Evolutionary conservation across 306 rosid species (phyloP), one percentile per base, ranked within the genome.

Genomic region (Pterocarpus santalinus): DNA sequence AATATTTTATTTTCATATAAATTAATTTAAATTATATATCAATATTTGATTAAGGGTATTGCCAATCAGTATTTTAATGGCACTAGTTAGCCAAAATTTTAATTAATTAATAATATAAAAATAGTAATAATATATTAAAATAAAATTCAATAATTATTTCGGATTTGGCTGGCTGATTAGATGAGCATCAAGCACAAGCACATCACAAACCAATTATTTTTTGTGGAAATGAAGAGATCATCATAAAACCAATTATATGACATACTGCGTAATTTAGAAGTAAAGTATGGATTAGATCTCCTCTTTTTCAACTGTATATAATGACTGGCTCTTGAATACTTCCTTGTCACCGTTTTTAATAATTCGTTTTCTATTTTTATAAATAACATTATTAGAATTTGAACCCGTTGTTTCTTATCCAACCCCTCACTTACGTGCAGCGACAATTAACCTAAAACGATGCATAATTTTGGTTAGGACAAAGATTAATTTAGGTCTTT

Each of bases 111-210:
- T 22, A 22, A 22, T 22, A 22, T 22, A 22, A 22, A 22, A 22
- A 22, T 22, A 22, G 2, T 47, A 12, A 11, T 12, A 47, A 7
- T 2, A 12, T 47, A 47, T 1, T 47, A 9, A 47, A 43, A 43
- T 43, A 5, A 47, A 47, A 2, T 47, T 47, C 15, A 9, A 47
- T 11, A 47, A 30, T 55, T 51, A 64, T 49, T 71, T 63, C 57
- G 12, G 13, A n/a, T 3, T 30, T 38, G 70, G 33, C 6, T 53
- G 49, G 38, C 15, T n/a, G 64, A 39, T 16, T 65, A 64, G 80
- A 72, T 81, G 53, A 73, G 68, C 41, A 28, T 52, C 4, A 32
- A 9, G 15, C 30, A 1, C 9, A 72, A 64, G 49, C 78, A 47
- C 2, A 61, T 60, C 83, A 17, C 49, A 34, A 61, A 8, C 28